Evolutionary conservation across 129 eudicot species (phyloP).

Genomic region (Silybum marianum): DNA sequence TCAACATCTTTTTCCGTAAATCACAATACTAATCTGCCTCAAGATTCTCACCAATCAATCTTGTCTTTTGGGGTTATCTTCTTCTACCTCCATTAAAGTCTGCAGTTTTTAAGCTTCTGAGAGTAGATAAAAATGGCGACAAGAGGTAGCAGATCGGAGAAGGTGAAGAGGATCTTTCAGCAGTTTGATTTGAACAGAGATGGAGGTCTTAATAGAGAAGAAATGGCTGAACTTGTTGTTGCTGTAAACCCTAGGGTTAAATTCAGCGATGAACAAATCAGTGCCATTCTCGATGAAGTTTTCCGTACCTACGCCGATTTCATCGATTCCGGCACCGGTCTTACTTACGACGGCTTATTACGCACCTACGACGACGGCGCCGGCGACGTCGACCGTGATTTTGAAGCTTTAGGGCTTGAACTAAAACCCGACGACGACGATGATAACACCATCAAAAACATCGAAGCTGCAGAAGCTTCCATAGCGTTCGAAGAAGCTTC

Average conservation of each 20-base stretch:
- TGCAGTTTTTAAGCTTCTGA: background rate
- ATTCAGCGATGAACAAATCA: constrained; percentile 86
- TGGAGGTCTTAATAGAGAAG: constrained; percentile 80
- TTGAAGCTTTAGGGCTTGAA: constrained; percentile 86
- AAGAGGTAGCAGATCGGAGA: constrained; percentile 94
- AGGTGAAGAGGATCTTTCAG: constrained; percentile 83
- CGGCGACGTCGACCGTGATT: constrained; percentile 99
- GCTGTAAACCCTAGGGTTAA: constrained; percentile 99
- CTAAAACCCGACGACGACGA: constrained; percentile 39
- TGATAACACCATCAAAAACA: background rate
- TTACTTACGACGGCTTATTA: constrained; percentile 74
- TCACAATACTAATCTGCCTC: background rate
- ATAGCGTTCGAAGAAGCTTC: constrained; percentile 49
- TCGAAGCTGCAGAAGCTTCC: constrained; percentile 25
- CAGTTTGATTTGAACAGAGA: constrained; percentile 86
- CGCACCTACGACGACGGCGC: constrained; percentile 98
- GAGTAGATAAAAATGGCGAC: constrained; percentile 50
- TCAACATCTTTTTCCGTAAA: background rate
- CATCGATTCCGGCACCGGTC: constrained; percentile 78
- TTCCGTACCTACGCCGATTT: constrained; percentile 84
- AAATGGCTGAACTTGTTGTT: constrained; percentile 91
- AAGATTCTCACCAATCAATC: constrained; percentile 2
- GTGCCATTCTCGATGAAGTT: constrained; percentile 91
- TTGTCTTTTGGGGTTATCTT: background rate
- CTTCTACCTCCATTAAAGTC: background rate